Evolutionary conservation across 352 stramenopile genomes (phyloP), one percentile per base, ranked within the genome.

Genomic region (Pythium coloratum): DNA sequence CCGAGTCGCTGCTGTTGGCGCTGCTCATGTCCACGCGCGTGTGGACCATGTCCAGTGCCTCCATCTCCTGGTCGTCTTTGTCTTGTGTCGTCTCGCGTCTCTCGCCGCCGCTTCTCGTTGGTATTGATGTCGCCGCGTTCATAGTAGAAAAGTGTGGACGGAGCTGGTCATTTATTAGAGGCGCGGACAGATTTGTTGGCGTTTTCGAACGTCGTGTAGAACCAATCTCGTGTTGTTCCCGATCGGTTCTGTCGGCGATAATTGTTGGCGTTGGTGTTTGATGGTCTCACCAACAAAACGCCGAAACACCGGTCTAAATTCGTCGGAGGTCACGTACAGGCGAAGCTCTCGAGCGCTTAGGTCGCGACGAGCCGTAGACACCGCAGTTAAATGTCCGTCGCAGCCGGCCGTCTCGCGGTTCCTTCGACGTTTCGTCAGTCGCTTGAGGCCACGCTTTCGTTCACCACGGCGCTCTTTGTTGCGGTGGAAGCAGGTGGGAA

Each of bases 1-100:
- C 58, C 5, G 58, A 1, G 10, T 69, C 51, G 50, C 51, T 62
- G 10, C 40, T 24, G 20, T 24, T 20, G 51, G 40, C 42, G 6
- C 33, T 38, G 36, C 36, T 12, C 36, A 69, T 55, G 30, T 69
- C 63, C 1, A 69, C 55, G 12, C 26, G 63, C 32, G 47, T 63
- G 44, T 69, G 54, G 9, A 58, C 54, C 36, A 12, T 20, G 38
- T 20, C 26, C 42, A 10, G 12, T 10, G 24, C 26, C 28, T 34
- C 49, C 26, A 6, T 56, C 49, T 56, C 49, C 49, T 9, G 6
- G 26, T 24, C 49, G 3, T 56, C 26, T 7, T 34, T 24, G 20
- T 24, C 20, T 24, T 24, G 20, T 24, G 16, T 16, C 16, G 49
- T 34, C 47, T 33, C 47, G 6, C 6, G 12, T 36, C 26, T 51